Conservation (phyloP, 306 rosid species). For the Urtica urens region DNA sequence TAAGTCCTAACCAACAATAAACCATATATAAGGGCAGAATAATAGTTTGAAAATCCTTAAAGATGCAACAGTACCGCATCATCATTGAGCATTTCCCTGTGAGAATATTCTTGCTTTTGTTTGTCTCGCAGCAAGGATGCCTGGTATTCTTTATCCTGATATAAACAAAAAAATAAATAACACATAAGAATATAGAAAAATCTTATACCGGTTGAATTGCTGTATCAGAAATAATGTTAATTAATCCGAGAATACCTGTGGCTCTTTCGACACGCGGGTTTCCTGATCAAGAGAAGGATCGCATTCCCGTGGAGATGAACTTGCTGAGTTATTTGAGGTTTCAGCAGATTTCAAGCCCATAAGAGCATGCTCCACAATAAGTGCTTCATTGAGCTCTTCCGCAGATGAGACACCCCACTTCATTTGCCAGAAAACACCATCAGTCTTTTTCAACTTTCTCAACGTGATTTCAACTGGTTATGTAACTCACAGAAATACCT, state of each 20-base stretch:
- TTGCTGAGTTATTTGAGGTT: conserved; percentile 16
- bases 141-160: conserved; percentile 50
- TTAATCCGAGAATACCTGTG: conserved; percentile 44
- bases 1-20: no score
- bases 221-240: neutral
- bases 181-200: neutral
- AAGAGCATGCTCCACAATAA: conserved; percentile 51
- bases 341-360: conserved; percentile 28
- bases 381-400: conserved; percentile 62
- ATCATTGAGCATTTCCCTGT: conserved; percentile 17
- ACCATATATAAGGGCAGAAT: no score
- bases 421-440: conserved; percentile 21
- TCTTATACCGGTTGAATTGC: no score
- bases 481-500: conserved; percentile 26
- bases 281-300: conserved; percentile 25
- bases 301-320: conserved; percentile 26
- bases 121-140: conserved; percentile 39
- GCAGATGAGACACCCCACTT: conserved; percentile 66
- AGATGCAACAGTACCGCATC: conserved; percentile 24
- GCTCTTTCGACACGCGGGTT: conserved; percentile 37
- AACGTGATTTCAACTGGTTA: conserved; percentile 1
- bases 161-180: conserved; percentile 2
- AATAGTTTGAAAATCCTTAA: conserved; percentile 1
- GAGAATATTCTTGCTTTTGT: conserved; percentile 32
- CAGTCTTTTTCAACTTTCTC: conserved; percentile 5